Conservation (phyloP, 257 asterid species). For the Asclepias syriaca region DNA sequence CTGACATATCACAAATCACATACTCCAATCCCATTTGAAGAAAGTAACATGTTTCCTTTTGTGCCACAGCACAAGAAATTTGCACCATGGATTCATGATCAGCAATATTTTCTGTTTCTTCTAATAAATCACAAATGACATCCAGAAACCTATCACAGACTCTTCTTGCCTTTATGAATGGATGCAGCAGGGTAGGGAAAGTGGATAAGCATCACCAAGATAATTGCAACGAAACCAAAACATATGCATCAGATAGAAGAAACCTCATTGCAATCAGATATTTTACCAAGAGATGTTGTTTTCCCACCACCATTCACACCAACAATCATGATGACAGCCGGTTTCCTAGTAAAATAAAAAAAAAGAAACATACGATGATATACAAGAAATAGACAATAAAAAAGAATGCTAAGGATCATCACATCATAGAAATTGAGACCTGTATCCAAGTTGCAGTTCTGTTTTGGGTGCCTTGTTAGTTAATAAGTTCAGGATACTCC, state of each 20-base stretch:
- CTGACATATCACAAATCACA: slow-evolving; percentile 1
- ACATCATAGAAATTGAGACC: slow-evolving; percentile 39
- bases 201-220: not conserved
- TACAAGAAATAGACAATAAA: slow-evolving; percentile 4
- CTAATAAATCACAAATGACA: not conserved
- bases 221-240: not conserved
- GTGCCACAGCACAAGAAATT: slow-evolving; percentile 4
- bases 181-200: not conserved
- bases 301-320: slow-evolving; percentile 99
- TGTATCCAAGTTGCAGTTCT: slow-evolving; percentile 82
- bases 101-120: not conserved
- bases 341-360: slow-evolving; percentile 52
- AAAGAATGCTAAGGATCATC: slow-evolving; percentile 2
- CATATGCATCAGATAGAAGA: not conserved
- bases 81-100: not conserved
- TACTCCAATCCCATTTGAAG: not conserved
- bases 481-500: slow-evolving; percentile 63
- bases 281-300: slow-evolving; percentile 94
- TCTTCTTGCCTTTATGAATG: no score
- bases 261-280: not conserved
- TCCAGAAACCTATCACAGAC: not conserved
- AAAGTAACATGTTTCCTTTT: not conserved
- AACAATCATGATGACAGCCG: slow-evolving; percentile 89
- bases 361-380: slow-evolving; percentile 14
- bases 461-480: slow-evolving; percentile 79